Percentiles rank a stretch among this genome's conserved stretches.
phyloP scores from a whole-genome alignment of 2,329 filamentous ascomycete genomes.

The Xylaria sp. region DNA sequence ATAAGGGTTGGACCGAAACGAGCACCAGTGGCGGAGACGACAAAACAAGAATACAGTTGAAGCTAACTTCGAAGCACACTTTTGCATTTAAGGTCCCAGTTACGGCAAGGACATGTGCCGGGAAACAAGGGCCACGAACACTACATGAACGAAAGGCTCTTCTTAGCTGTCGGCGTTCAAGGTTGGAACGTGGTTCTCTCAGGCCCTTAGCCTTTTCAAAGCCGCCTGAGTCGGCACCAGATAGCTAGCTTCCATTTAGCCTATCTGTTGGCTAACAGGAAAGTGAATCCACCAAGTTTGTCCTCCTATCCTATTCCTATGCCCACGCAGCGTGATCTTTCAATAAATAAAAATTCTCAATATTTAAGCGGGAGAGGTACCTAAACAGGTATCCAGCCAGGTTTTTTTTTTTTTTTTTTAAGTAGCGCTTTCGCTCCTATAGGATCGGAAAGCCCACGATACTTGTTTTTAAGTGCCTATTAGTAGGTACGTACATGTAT shows the following conservation, averaged over 20 bases:
- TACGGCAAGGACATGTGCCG: not conserved
- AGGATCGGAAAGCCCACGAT: not conserved
- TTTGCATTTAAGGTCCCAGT: not conserved
- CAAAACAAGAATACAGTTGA: not conserved
- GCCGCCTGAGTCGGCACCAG: not conserved
- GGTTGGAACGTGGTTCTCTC: not conserved
- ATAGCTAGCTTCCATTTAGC: not conserved
- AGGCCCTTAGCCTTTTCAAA: not conserved
- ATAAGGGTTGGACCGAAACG: not conserved
- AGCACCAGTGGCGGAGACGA: not conserved
- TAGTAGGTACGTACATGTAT: not conserved
- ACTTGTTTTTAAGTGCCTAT: not conserved
- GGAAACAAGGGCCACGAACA: not conserved
- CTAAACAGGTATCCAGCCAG: not conserved
- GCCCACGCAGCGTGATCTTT: not conserved
- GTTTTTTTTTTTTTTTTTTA: too few relatives aligned
- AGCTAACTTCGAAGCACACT: not conserved
- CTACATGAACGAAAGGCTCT: not conserved
- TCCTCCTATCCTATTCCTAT: not conserved
- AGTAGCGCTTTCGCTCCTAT: not conserved
- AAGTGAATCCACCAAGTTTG: conserved; percentile 19
- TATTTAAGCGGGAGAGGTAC: not conserved
- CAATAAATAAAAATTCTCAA: too few relatives aligned
- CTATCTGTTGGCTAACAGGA: not conserved
- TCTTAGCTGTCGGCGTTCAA: not conserved